A percentile compares a stretch with the other conserved stretches of the same genome.
Evolutionary conservation across 2,329 filamentous ascomycete species (phyloP).

Genomic region (Pseudocercospora vitis): DNA sequence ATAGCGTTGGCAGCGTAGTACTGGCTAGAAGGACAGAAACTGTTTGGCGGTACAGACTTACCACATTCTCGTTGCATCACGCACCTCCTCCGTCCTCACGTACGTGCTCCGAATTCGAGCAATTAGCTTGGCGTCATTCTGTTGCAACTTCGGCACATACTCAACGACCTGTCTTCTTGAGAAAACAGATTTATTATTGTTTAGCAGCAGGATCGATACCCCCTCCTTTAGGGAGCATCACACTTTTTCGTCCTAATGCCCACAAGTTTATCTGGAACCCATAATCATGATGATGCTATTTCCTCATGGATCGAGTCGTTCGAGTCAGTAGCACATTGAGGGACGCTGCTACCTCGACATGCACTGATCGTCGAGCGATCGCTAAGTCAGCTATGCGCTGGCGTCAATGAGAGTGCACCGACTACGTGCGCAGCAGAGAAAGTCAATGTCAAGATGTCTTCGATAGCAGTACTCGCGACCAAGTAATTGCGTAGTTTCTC

Average conservation of each 20-base stretch:
- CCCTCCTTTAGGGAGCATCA: constrained; percentile 18
- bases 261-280: constrained; percentile 2
- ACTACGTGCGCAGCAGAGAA: too few species aligned
- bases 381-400: too few species aligned
- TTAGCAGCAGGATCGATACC: constrained; percentile 29
- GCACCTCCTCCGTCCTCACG: constrained; percentile 1
- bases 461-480: too few species aligned
- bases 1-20: too few species aligned
- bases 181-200: constrained; percentile 44
- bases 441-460: too few species aligned
- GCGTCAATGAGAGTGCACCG: too few species aligned
- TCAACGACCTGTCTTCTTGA: constrained; percentile 31
- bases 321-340: too few species aligned
- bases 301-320: constrained; percentile 1
- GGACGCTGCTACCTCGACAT: too few species aligned
- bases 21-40: too few species aligned
- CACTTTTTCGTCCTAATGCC: constrained; percentile 37
- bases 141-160: constrained; percentile 6
- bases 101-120: constrained; percentile 7
- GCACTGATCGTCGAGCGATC: too few species aligned
- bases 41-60: too few species aligned
- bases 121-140: background rate
- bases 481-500: too few species aligned
- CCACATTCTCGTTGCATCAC: constrained; percentile 14
- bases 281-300: constrained; percentile 4